Percentiles rank a stretch among this genome's conserved stretches.
phyloP scores from a whole-genome alignment of 148 eudicot genomes.

The Salicornia ramosissima region DNA sequence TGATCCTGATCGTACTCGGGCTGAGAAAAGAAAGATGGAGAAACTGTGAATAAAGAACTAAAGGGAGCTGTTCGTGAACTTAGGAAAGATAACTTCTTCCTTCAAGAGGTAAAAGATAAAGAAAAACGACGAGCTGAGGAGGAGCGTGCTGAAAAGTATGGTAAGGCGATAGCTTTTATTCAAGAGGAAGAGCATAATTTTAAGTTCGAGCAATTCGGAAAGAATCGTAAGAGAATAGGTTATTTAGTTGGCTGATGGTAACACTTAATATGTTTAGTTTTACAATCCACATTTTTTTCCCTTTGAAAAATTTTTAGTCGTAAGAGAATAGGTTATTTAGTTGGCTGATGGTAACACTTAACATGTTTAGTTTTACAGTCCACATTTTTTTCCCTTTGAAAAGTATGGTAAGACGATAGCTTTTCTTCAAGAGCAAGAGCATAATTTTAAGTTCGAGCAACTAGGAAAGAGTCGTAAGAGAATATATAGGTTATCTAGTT shows the following conservation, averaged over 20 bases:
- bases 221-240: conserved; percentile 43
- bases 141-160: conserved; percentile 71
- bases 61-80: conserved; percentile 79
- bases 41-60: conserved; percentile 47
- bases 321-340: conserved; percentile 21
- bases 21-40: conserved; percentile 53
- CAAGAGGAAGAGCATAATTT: conserved; percentile 91
- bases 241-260: not conserved
- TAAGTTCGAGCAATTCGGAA: conserved; percentile 93
- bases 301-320: too few relatives aligned
- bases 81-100: conserved; percentile 75
- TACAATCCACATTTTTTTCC: too few relatives aligned
- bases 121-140: conserved; percentile 50
- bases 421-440: conserved; percentile 95
- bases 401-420: conserved; percentile 69
- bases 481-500: not conserved
- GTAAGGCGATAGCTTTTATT: conserved; percentile 72
- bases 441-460: conserved; percentile 87
- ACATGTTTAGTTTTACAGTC: too few relatives aligned
- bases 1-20: conserved; percentile 88
- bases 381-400: too few relatives aligned
- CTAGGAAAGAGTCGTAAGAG: conserved; percentile 87
- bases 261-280: too few relatives aligned
- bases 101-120: conserved; percentile 57
- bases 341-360: too few relatives aligned